Percentiles rank a stretch among this genome's conserved stretches.
These are phyloP conservation scores for Annulohypoxylon nitens DNA, from an alignment of 495 filamentous ascomycete genomes.

Conservation along the genomic window DNA sequence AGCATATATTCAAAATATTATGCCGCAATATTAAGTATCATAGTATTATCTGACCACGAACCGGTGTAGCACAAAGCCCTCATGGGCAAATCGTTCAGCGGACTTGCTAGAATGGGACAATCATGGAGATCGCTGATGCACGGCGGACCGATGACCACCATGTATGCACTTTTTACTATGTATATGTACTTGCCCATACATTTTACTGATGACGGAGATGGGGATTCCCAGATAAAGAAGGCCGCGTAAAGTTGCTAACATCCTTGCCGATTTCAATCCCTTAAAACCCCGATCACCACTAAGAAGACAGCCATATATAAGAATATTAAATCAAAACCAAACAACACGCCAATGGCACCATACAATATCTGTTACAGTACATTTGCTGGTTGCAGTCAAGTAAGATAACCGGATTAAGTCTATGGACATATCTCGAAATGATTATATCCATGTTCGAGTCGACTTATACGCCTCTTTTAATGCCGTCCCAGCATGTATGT, in stretches of 20 bases:
- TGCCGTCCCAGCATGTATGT: slow-evolving; percentile 25
- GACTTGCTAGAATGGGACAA: slow-evolving; percentile 37
- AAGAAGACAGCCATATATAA: slow-evolving; percentile 8
- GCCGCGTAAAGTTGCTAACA: slow-evolving; percentile 35
- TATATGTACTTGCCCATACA: slow-evolving; percentile 14
- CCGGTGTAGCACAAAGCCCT: slow-evolving; percentile 6
- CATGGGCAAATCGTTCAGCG: slow-evolving; percentile 11
- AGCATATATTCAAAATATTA: slow-evolving; percentile 22
- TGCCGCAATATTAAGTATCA: slow-evolving; percentile 12
- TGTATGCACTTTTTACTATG: background rate
- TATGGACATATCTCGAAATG: slow-evolving; percentile 24
- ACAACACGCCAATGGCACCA: slow-evolving; percentile 11
- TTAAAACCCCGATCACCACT: slow-evolving; percentile 39
- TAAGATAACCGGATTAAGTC: slow-evolving; percentile 3
- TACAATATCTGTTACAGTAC: slow-evolving; percentile 5
- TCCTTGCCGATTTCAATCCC: slow-evolving; percentile 35
- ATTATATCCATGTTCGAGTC: slow-evolving; percentile 30
- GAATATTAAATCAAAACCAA: slow-evolving; percentile 11
- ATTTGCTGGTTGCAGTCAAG: slow-evolving; percentile 1
- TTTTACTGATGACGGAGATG: slow-evolving; percentile 16
- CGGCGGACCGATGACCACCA: slow-evolving; percentile 25
- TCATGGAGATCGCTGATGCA: slow-evolving; percentile 30
- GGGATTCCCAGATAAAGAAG: slow-evolving; percentile 36
- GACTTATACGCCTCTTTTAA: slow-evolving; percentile 12
- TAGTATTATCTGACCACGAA: slow-evolving; percentile 4